Conservation (phyloP, 768 basidiomycete genomes). For the Macrolepiota fuliginosa region DNA sequence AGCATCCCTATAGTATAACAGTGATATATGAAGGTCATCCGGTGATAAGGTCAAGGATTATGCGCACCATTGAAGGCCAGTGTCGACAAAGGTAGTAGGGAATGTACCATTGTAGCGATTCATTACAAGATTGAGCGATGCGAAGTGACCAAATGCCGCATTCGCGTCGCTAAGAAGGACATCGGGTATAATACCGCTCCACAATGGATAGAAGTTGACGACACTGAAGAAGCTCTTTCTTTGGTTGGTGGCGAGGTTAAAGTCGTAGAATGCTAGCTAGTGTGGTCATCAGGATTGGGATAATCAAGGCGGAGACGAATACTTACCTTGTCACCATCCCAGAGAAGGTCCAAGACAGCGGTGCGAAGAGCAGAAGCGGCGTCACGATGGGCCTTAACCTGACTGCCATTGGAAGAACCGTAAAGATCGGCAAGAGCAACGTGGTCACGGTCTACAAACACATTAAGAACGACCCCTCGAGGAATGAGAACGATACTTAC, state of each 20-base stretch:
- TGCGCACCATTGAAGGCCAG: constrained; percentile 76
- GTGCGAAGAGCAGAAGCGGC: constrained; percentile 56
- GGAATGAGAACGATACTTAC: constrained; percentile 39
- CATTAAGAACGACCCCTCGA: neutral
- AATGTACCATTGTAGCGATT: constrained; percentile 87
- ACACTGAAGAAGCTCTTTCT: constrained; percentile 67
- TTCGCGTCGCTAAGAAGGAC: constrained; percentile 55
- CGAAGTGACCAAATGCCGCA: constrained; percentile 71
- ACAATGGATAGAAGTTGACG: constrained; percentile 82
- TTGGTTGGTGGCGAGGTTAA: constrained; percentile 67
- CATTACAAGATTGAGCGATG: constrained; percentile 72
- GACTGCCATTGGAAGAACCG: constrained; percentile 37
- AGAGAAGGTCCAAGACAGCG: constrained; percentile 83
- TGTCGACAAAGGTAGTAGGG: constrained; percentile 74
- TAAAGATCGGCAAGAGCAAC: constrained; percentile 62
- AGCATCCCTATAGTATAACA: constrained; percentile 54
- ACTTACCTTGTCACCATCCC: constrained; percentile 67
- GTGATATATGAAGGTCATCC: neutral
- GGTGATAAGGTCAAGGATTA: neutral
- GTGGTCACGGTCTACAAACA: constrained; percentile 60
- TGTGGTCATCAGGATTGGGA: neutral
- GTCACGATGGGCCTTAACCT: constrained; percentile 47
- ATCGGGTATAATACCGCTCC: constrained; percentile 81
- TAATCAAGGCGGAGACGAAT: neutral
- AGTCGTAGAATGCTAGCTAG: constrained; percentile 87